These are phyloP conservation scores for Acrodontium crateriforme DNA, from an alignment of 2,329 filamentous ascomycete species.

Conservation along the genomic window DNA sequence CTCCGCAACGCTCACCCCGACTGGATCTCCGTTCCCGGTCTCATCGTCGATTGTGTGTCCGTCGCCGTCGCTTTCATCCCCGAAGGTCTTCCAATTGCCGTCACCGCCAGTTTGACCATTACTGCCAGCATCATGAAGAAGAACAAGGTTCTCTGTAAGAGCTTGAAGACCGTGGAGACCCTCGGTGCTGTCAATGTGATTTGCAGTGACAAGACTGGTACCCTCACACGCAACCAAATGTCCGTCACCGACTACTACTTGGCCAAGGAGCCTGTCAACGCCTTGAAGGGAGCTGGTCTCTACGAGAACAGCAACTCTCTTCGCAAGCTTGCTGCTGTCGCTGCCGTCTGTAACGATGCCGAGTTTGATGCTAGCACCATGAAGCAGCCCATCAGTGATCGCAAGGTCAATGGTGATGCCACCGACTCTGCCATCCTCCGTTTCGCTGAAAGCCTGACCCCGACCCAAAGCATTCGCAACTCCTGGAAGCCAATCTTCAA, in stretches of 20 bases:
- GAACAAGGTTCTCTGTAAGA: constrained; percentile 68
- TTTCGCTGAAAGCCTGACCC: constrained; percentile 52
- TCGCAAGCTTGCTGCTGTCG: constrained; percentile 45
- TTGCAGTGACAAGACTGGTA: constrained; percentile 67
- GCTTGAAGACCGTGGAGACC: constrained; percentile 64
- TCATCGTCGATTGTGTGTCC: constrained; percentile 58
- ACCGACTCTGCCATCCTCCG: constrained; percentile 63
- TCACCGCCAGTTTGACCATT: constrained; percentile 57
- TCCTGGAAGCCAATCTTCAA: constrained; percentile 55
- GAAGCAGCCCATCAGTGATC: constrained; percentile 43
- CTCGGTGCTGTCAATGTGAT: constrained; percentile 60
- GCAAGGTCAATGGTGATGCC: constrained; percentile 59
- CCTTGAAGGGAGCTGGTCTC: constrained; percentile 35
- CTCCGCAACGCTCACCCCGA: constrained; percentile 50
- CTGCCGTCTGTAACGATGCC: constrained; percentile 59
- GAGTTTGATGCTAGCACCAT: constrained; percentile 57
- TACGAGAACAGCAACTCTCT: constrained; percentile 28
- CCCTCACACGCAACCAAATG: constrained; percentile 37
- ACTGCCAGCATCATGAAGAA: constrained; percentile 63
- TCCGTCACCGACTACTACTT: constrained; percentile 55
- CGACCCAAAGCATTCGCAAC: constrained; percentile 45
- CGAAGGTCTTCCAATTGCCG: constrained; percentile 56
- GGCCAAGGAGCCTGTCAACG: constrained; percentile 36
- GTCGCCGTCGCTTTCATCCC: constrained; percentile 66
- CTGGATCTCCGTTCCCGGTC: constrained; percentile 57